phyloP scores from a whole-genome alignment of 2,329 filamentous ascomycete species.

The Thelonectria olida region DNA sequence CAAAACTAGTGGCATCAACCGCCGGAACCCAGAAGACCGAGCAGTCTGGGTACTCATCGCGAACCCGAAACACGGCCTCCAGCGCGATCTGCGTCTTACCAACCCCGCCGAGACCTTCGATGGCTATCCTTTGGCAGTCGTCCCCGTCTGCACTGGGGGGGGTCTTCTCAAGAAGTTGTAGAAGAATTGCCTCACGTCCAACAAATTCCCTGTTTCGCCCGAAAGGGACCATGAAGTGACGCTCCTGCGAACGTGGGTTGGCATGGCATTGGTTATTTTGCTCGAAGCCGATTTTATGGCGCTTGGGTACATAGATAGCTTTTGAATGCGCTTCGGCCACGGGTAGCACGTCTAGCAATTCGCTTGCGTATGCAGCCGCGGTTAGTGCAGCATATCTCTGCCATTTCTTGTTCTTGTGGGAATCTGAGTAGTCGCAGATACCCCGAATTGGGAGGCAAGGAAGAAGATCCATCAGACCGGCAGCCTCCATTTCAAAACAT shows the following conservation, averaged over 20 bases:
- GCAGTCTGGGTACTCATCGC: conserved; percentile 37
- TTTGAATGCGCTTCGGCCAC: too few species aligned
- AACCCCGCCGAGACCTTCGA: conserved; percentile 46
- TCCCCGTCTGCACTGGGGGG: background rate
- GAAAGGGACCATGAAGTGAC: conserved; percentile 31
- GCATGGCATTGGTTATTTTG: too few species aligned
- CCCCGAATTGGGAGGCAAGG: conserved; percentile 50
- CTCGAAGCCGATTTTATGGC: too few species aligned
- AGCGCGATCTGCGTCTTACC: conserved; percentile 53
- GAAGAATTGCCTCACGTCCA: conserved; percentile 25
- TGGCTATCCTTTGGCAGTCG: conserved; percentile 5
- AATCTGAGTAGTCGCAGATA: conserved; percentile 53
- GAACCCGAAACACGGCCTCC: conserved; percentile 44
- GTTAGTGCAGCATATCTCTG: conserved; percentile 47
- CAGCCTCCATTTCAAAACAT: conserved; percentile 43
- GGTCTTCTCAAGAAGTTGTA: conserved; percentile 11
- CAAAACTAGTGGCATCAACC: conserved; percentile 39
- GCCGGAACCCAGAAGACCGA: conserved; percentile 54
- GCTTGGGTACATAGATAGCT: too few species aligned
- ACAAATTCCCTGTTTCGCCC: conserved; percentile 39
- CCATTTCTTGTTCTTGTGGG: conserved; percentile 50
- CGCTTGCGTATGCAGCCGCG: conserved; percentile 42
- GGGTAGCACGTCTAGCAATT: conserved; percentile 4
- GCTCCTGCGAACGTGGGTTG: too few species aligned
- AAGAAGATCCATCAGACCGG: conserved; percentile 29